A percentile compares a stretch with the other conserved stretches of the same genome.
phyloP scores from a whole-genome alignment of 2,329 filamentous ascomycete genomes.

The Cladosporium halotolerans region DNA sequence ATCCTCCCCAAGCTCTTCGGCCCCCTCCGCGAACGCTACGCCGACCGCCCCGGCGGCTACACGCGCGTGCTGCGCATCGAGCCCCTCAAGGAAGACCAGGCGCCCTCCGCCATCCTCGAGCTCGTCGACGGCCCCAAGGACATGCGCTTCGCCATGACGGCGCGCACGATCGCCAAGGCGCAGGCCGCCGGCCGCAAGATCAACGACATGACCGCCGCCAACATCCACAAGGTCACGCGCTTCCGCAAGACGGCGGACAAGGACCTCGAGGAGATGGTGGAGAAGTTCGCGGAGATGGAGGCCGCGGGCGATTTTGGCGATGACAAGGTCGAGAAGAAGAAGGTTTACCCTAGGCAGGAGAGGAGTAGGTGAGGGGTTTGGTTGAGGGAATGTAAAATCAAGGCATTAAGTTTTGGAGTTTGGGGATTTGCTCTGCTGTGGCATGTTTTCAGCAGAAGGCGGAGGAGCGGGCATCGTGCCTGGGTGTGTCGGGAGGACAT shows the following conservation, averaged over 20 bases:
- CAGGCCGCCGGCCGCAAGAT: conserved; percentile 48
- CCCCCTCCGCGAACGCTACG: conserved; percentile 72
- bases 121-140: conserved; percentile 91
- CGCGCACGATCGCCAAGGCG: conserved; percentile 65
- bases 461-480: too few species aligned
- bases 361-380: conserved; percentile 19
- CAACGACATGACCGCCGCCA: conserved; percentile 67
- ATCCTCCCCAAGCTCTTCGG: conserved; percentile 84
- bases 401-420: too few species aligned
- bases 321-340: conserved; percentile 30
- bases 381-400: background rate
- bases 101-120: conserved; percentile 82
- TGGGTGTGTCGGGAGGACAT: too few species aligned
- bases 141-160: conserved; percentile 90
- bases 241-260: conserved; percentile 62
- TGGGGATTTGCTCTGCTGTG: too few species aligned
- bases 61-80: conserved; percentile 91
- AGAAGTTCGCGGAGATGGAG: conserved; percentile 34
- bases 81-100: conserved; percentile 81
- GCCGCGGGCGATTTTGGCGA: conserved; percentile 29
- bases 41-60: conserved; percentile 77
- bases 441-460: too few species aligned
- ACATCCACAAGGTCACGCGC: conserved; percentile 75
- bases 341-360: conserved; percentile 27
- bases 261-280: conserved; percentile 58